Evolutionary conservation across 2,329 filamentous ascomycete species (phyloP).

Genomic region (Ophiostoma tasmaniense): DNA sequence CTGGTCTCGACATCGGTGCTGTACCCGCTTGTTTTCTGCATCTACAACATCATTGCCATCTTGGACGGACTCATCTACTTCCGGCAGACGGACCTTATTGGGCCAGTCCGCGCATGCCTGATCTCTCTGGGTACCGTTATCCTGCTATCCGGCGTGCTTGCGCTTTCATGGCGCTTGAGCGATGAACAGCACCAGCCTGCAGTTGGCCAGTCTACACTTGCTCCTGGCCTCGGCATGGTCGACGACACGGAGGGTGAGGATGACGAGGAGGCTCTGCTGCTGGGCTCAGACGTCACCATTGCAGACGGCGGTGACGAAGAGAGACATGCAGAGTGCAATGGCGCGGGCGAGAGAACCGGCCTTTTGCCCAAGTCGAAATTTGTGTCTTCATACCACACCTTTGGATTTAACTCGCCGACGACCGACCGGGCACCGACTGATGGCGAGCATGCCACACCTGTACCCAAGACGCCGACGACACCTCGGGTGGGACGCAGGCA

Average conservation of each 20-base stretch:
- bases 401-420: slow-evolving; percentile 26
- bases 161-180: slow-evolving; percentile 86
- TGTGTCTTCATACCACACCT: slow-evolving; percentile 39
- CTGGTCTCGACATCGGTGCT: slow-evolving; percentile 91
- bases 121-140: slow-evolving; percentile 83
- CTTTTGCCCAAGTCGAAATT: slow-evolving; percentile 21
- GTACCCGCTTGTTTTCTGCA: slow-evolving; percentile 95
- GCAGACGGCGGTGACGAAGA: slow-evolving; percentile 31
- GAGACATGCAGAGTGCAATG: not conserved
- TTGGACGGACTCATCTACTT: slow-evolving; percentile 97
- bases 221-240: slow-evolving; percentile 74
- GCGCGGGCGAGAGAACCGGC: slow-evolving; percentile 7
- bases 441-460: not conserved
- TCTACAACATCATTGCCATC: slow-evolving; percentile 98
- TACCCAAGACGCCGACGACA: not conserved
- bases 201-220: slow-evolving; percentile 59
- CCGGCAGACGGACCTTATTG: slow-evolving; percentile 73
- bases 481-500: slow-evolving; percentile 3
- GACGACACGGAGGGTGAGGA: slow-evolving; percentile 58
- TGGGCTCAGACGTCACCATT: slow-evolving; percentile 36
- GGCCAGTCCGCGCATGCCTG: slow-evolving; percentile 64
- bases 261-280: slow-evolving; percentile 44
- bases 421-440: not conserved
- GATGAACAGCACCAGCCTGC: slow-evolving; percentile 59
- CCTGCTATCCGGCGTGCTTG: slow-evolving; percentile 77